Evolutionary conservation across 1,284 basidiomycete species (phyloP).

Genomic region (Malassezia pachydermatis): DNA sequence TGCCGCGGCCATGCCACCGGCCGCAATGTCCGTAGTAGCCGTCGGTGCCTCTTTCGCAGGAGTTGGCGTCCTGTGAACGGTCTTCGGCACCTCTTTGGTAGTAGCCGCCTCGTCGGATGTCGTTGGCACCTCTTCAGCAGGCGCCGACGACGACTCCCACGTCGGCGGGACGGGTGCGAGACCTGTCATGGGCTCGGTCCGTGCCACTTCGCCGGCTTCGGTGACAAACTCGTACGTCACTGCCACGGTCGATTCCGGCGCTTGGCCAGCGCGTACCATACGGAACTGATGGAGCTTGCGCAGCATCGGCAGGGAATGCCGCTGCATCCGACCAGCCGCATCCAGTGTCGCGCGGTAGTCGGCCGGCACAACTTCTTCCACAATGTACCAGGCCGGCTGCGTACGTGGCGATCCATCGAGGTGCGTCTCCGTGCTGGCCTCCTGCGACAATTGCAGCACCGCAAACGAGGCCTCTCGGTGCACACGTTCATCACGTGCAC

Average conservation of each 20-base stretch:
- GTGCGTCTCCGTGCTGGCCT: slow-evolving; percentile 22
- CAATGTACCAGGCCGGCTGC: slow-evolving; percentile 36
- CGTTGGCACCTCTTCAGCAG: no score
- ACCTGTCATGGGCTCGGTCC: not conserved
- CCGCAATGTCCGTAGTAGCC: no score
- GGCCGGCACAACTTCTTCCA: slow-evolving; percentile 41
- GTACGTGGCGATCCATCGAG: slow-evolving; percentile 25
- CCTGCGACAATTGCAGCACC: slow-evolving; percentile 39
- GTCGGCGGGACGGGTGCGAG: not conserved
- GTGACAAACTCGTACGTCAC: slow-evolving; percentile 6
- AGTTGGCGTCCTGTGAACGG: no score
- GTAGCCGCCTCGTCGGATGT: no score
- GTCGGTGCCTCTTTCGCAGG: no score
- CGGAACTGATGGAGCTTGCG: slow-evolving; percentile 42
- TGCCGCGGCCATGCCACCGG: not conserved
- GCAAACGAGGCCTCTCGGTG: slow-evolving; percentile 45
- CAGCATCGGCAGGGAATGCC: slow-evolving; percentile 33
- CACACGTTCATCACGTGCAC: slow-evolving; percentile 44
- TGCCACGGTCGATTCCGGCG: slow-evolving; percentile 13
- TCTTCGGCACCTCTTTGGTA: no score
- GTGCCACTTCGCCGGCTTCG: not conserved
- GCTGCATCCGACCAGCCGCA: slow-evolving; percentile 19
- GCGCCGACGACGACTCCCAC: not conserved
- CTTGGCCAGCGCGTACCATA: slow-evolving; percentile 13
- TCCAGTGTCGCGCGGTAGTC: slow-evolving; percentile 38